Base-by-base conservation (phyloP, 1,284 basidiomycete species). In the Mycena sp. region DNA sequence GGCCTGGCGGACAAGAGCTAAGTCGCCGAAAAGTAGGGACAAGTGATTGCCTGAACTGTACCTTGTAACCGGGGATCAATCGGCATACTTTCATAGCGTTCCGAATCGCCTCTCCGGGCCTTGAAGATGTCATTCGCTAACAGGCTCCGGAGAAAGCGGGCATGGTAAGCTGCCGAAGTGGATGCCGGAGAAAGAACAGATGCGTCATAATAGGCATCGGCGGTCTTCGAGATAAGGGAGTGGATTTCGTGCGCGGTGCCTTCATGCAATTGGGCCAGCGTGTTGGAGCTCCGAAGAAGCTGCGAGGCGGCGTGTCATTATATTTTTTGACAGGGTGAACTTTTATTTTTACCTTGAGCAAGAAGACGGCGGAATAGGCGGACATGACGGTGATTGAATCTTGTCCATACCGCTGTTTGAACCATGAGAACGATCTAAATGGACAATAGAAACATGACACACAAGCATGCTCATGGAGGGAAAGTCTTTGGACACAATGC, bases 381-480 rank as follows among this genome's bases (percentile, higher is more conserved):
- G 90, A 90, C 92, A 94, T 94, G 46, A 91, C 85, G 5, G 89
- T 88, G 63, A 92, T 86, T 4, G 90, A 88, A 71, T 94, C 92
- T 77, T 94, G 92, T 10, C 89, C 85, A 69, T 94, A 94, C 55
- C 88, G 88, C 92, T 93, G 72, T 17, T 60, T 61, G 32, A 40
- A 49, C 38, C 44, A 35, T 32, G 53, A 59, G 23, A 38, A 25
- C 30, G 52, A 40, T 56, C 2, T 25, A 35, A 41, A 16, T 23
- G n/a, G 38, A 48, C 41, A 23, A 55, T 45, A 51, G 6, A 51
- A 46, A 44, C 28, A 16, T 5, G 21, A 78, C 89, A 59, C 71
- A 92, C 92, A 70, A 94, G 83, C 77, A 93, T 88, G 69, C 85
- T 85, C 76, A 92, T 84, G n/a, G 81, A 81, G 25, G 86, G 85